Percentiles rank a stretch among this genome's conserved stretches.
Conservation (phyloP, 108 stramenopile genomes). For the Skeletonema potamos region DNA sequence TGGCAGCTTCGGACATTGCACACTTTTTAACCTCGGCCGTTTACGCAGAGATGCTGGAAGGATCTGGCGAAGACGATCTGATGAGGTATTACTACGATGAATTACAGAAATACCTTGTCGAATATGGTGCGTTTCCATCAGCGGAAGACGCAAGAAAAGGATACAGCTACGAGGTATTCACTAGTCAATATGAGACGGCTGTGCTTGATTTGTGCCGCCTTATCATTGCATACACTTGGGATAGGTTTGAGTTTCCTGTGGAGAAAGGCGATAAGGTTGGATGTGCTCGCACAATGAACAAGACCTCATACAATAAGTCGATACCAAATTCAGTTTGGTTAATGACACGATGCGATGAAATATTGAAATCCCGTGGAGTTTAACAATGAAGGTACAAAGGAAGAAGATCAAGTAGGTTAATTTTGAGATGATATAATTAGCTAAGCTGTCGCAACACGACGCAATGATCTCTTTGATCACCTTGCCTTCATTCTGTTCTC, state of each 20-base stretch:
- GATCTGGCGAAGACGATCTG: constrained; percentile 44
- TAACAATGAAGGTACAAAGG: not conserved
- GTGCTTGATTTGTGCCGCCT: constrained; percentile 59
- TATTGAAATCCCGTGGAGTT: constrained; percentile 23
- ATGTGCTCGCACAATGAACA: constrained; percentile 44
- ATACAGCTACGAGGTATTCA: constrained; percentile 43
- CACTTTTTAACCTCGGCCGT: constrained; percentile 53
- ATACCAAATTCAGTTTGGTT: constrained; percentile 52
- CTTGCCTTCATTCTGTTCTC: too few relatives aligned
- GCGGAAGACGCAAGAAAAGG: constrained; percentile 30
- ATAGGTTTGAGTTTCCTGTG: constrained; percentile 51
- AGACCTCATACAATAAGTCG: constrained; percentile 65
- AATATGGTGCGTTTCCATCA: constrained; percentile 44
- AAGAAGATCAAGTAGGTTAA: not conserved
- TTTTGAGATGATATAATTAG: not conserved
- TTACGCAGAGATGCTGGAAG: constrained; percentile 36
- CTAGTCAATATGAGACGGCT: constrained; percentile 56
- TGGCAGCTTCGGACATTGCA: constrained; percentile 73
- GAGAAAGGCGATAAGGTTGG: constrained; percentile 16
- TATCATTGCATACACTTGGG: constrained; percentile 68
- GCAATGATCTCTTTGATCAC: too few relatives aligned
- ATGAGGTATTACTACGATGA: constrained; percentile 47
- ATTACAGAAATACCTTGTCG: constrained; percentile 39
- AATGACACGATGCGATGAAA: constrained; percentile 39
- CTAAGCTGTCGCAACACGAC: too few relatives aligned